Percentiles rank a stretch among this genome's conserved stretches.
phyloP scores from a whole-genome alignment of 306 rosid species.

The Quercus variabilis region DNA sequence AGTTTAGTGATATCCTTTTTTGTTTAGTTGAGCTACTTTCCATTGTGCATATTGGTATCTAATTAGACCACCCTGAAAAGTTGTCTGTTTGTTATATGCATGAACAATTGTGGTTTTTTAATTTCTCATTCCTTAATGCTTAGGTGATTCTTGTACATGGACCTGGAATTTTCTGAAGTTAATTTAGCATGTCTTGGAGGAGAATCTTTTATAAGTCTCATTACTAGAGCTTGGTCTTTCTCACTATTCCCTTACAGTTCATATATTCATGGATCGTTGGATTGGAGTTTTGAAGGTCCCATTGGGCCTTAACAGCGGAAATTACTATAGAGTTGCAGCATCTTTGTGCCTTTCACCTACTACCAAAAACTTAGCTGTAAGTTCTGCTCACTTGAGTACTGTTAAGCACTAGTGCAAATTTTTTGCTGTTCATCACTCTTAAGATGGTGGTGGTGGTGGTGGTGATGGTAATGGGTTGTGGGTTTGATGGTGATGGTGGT shows the following conservation, averaged over 20 bases:
- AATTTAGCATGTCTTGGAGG: not conserved
- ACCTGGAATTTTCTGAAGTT: not conserved
- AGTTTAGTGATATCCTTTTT: not conserved
- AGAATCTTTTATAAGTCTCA: not conserved
- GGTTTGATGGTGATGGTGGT: no score
- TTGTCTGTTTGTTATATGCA: not conserved
- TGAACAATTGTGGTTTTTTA: not conserved
- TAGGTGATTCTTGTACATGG: not conserved
- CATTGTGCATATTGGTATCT: not conserved
- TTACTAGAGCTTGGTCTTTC: not conserved
- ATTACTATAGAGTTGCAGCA: slow-evolving; percentile 63
- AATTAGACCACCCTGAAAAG: not conserved
- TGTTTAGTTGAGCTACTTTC: not conserved
- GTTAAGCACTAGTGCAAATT: not conserved
- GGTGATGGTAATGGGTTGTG: no score
- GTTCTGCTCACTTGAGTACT: slow-evolving; percentile 19
- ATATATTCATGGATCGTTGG: slow-evolving; percentile 67
- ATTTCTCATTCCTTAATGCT: not conserved
- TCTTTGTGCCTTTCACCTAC: slow-evolving; percentile 68
- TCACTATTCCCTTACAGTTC: not conserved
- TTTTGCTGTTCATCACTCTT: not conserved
- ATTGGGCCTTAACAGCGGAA: slow-evolving; percentile 30
- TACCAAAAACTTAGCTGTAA: slow-evolving; percentile 46
- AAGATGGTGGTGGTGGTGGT: no score
- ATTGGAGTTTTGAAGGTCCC: slow-evolving; percentile 76